phyloP scores from a whole-genome alignment of 106 monocot genomes.

The Phalaenopsis aphrodite region DNA sequence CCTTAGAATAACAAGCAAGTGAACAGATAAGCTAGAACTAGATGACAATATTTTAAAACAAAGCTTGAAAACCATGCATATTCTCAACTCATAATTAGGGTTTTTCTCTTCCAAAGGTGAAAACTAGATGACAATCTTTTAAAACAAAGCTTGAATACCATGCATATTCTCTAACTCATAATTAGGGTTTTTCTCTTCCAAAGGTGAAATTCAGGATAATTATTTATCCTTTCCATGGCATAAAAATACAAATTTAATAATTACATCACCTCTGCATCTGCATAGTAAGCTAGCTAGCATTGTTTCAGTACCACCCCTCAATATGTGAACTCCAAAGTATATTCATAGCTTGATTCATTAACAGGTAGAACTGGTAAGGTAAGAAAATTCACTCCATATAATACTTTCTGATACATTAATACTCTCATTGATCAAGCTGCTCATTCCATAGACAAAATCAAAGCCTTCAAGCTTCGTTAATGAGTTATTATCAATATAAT shows the following conservation, averaged over 20 bases:
- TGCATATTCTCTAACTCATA: background rate
- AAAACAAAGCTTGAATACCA: too few relatives aligned
- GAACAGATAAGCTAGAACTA: too few relatives aligned
- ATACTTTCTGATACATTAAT: background rate
- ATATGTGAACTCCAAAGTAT: background rate
- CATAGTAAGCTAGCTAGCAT: too few relatives aligned
- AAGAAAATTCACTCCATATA: too few relatives aligned
- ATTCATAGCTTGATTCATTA: background rate
- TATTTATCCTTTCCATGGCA: background rate
- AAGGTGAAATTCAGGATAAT: background rate
- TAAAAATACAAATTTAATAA: background rate
- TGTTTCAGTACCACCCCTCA: background rate
- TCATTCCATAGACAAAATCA: background rate
- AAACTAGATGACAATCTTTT: too few relatives aligned
- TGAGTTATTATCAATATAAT: background rate
- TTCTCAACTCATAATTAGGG: background rate
- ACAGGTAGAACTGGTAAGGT: background rate
- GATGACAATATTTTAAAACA: too few relatives aligned
- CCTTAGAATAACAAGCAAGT: too few relatives aligned
- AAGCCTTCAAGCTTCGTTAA: background rate
- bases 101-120: background rate
- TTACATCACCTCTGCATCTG: background rate
- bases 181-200: background rate
- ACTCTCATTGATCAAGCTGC: background rate
- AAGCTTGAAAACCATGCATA: background rate